Conservation (phyloP, 1,284 basidiomycete genomes). For the Microbotryomycetes sp. region DNA sequence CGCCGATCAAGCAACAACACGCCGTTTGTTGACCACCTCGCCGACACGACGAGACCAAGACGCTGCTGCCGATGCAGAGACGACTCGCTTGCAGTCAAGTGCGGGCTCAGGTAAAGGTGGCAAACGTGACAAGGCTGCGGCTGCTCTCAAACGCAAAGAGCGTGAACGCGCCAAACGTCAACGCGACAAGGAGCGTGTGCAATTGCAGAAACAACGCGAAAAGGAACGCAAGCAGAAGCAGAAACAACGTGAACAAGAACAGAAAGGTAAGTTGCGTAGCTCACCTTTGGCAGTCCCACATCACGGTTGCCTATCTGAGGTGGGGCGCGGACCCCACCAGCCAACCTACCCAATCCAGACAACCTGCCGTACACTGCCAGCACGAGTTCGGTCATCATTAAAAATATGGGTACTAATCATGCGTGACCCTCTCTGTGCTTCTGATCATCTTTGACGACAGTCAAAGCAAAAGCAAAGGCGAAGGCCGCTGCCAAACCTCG, state of each 20-base stretch:
- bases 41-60: too few relatives aligned
- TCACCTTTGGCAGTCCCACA: not conserved
- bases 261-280: not conserved
- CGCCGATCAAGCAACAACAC: too few relatives aligned
- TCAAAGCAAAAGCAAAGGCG: not conserved
- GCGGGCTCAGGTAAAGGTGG: not conserved
- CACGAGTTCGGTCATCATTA: too few relatives aligned
- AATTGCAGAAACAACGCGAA: not conserved
- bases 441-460: too few relatives aligned
- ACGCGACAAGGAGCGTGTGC: not conserved
- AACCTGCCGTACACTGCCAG: too few relatives aligned
- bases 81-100: not conserved
- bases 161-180: conserved; percentile 2
- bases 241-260: not conserved
- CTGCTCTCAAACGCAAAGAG: conserved; percentile 1
- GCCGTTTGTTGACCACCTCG: too few relatives aligned
- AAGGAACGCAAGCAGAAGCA: not conserved
- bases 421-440: too few relatives aligned
- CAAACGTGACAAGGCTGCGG: not conserved
- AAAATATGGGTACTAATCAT: too few relatives aligned
- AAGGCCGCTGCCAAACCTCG: conserved; percentile 9
- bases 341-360: not conserved
- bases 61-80: not conserved
- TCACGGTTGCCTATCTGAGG: not conserved
- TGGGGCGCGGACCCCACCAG: not conserved